phyloP scores from a whole-genome alignment of 2,329 filamentous ascomycete genomes.

The Botrytis squamosa region DNA sequence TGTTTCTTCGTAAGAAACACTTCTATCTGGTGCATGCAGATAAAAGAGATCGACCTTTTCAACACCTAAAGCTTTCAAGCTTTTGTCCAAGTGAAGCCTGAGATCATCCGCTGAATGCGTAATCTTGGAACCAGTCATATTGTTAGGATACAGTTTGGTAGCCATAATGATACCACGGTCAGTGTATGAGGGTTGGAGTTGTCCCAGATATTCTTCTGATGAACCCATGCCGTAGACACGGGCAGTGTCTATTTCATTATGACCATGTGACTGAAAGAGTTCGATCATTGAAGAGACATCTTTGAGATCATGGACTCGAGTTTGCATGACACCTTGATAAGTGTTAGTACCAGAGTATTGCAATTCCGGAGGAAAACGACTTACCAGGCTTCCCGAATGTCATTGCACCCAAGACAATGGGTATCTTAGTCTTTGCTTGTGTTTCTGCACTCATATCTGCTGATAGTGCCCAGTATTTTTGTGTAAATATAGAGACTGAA shows the following conservation, averaged over 20 bases:
- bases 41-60: conserved; percentile 43
- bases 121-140: background rate
- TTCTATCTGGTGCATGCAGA: conserved; percentile 36
- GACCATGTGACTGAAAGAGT: conserved; percentile 62
- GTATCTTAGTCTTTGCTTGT: conserved; percentile 10
- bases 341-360: background rate
- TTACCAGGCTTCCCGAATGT: conserved; percentile 28
- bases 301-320: conserved; percentile 39
- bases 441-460: background rate
- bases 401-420: conserved; percentile 33
- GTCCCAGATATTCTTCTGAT: conserved; percentile 61
- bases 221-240: conserved; percentile 62
- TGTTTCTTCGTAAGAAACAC: conserved; percentile 36
- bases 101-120: conserved; percentile 51
- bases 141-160: conserved; percentile 49
- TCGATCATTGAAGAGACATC: conserved; percentile 62
- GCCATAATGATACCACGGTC: conserved; percentile 61
- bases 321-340: conserved; percentile 31
- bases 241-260: conserved; percentile 70
- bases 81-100: conserved; percentile 50
- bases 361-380: background rate
- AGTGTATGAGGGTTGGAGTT: conserved; percentile 54
- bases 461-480: background rate
- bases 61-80: conserved; percentile 53
- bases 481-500: background rate